These are phyloP conservation scores for Eucalyptus tenuipes DNA, from an alignment of 345 rosid species.

Conservation along the genomic window DNA sequence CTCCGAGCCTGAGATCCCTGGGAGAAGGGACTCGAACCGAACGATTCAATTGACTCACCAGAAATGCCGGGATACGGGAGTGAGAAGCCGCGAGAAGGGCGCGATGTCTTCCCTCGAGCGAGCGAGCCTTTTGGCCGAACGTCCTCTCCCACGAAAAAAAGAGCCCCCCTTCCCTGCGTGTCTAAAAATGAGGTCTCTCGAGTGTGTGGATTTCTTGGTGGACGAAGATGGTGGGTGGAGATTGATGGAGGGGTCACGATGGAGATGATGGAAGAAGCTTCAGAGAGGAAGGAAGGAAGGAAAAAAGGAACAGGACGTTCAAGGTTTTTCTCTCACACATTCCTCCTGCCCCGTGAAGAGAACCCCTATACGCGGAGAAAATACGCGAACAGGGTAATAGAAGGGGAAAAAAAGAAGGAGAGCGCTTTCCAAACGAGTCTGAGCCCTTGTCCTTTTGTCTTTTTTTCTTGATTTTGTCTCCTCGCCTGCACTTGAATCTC, in stretches of 20 bases:
- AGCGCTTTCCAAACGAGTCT: no score
- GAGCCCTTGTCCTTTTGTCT: no score
- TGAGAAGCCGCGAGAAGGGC: neutral
- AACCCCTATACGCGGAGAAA: no score
- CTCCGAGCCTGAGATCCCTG: neutral
- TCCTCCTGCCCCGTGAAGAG: no score
- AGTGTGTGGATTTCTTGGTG: neutral
- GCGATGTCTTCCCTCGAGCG: neutral
- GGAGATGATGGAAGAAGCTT: neutral
- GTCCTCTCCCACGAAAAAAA: accelerated
- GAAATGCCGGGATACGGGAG: neutral
- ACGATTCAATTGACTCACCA: neutral
- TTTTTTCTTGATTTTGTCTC: no score
- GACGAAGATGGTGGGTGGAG: neutral
- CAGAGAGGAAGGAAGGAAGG: no score
- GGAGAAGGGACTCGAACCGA: neutral
- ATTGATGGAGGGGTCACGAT: neutral
- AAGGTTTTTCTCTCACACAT: no score
- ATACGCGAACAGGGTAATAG: accelerated
- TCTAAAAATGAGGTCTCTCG: neutral
- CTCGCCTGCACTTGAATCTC: no score
- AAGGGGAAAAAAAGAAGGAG: no score
- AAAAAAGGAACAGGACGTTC: no score
- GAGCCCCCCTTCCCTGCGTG: no score
- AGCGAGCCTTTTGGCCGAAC: no score